Evolutionary conservation across 352 stramenopile genomes (phyloP).

Genomic region (Phytophthora hibernalis): DNA sequence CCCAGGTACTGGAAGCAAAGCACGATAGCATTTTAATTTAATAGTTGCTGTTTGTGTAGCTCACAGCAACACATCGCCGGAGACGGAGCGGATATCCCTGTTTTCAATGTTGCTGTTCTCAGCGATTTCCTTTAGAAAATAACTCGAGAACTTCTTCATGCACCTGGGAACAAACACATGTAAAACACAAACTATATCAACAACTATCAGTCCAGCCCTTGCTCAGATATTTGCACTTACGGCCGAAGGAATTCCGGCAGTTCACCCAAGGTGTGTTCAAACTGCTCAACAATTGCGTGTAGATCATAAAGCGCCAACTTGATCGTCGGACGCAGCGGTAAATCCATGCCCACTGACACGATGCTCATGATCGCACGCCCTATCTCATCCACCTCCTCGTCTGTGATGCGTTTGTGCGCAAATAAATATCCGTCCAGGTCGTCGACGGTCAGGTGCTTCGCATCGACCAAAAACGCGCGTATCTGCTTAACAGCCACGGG

Average conservation of each 20-base stretch:
- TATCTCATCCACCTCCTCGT: constrained; percentile 31
- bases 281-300: constrained; percentile 25
- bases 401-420: constrained; percentile 27
- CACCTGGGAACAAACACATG: constrained; percentile 10
- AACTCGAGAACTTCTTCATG: constrained; percentile 16
- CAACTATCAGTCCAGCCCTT: neutral
- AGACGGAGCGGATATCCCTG: neutral
- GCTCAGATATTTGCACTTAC: constrained; percentile 26
- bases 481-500: constrained; percentile 34
- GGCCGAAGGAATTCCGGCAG: constrained; percentile 28
- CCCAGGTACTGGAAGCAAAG: too few relatives aligned
- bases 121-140: constrained; percentile 10
- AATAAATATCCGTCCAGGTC: constrained; percentile 43
- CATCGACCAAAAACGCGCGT: constrained; percentile 29
- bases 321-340: constrained; percentile 25
- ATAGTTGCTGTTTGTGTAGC: neutral
- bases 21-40: neutral
- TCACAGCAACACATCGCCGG: neutral
- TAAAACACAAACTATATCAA: neutral
- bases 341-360: constrained; percentile 26
- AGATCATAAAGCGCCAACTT: constrained; percentile 32
- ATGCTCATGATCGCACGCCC: constrained; percentile 25
- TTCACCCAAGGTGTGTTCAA: constrained; percentile 23
- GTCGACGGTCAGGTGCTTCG: constrained; percentile 24
- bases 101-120: neutral